Percentiles rank a stretch among this genome's conserved stretches.
Conservation (phyloP, 805 yeast species). For the Phaffomyces thermotolerans region DNA sequence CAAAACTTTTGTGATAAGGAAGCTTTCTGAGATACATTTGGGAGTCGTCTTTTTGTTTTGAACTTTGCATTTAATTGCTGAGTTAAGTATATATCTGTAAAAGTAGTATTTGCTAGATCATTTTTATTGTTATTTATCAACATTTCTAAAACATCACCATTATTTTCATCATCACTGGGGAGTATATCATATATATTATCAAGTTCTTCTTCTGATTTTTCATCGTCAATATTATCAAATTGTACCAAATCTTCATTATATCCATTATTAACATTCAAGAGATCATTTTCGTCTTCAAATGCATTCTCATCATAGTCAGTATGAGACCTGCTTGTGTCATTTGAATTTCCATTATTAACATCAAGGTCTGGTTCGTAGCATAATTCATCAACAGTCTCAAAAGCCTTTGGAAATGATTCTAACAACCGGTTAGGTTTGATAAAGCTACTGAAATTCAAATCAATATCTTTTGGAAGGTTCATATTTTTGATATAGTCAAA, state of each 20-base stretch:
- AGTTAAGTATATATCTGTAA: constrained; percentile 10
- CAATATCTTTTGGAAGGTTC: constrained; percentile 5
- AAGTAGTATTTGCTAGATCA: background rate
- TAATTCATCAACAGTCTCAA: constrained; percentile 24
- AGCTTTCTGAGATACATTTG: background rate
- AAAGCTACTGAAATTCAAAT: constrained; percentile 15
- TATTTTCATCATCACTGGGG: background rate
- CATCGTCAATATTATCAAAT: background rate
- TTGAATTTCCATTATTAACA: background rate
- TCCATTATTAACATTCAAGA: constrained; percentile 4
- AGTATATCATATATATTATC: background rate
- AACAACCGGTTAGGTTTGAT: constrained; percentile 19
- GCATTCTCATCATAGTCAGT: constrained; percentile 2
- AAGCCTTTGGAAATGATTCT: constrained; percentile 24
- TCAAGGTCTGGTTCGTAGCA: constrained; percentile 23
- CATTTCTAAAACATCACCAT: background rate
- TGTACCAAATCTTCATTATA: constrained; percentile 3
- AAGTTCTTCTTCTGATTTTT: background rate
- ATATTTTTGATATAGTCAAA: constrained; percentile 25
- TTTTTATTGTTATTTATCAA: background rate
- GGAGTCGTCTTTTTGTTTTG: background rate
- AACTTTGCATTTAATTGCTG: constrained; percentile 5
- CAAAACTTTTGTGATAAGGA: background rate
- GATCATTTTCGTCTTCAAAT: constrained; percentile 2
- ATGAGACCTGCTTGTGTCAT: background rate